Evolutionary conservation across 768 basidiomycete species (phyloP).

Genomic region (Pleurotus djamor): DNA sequence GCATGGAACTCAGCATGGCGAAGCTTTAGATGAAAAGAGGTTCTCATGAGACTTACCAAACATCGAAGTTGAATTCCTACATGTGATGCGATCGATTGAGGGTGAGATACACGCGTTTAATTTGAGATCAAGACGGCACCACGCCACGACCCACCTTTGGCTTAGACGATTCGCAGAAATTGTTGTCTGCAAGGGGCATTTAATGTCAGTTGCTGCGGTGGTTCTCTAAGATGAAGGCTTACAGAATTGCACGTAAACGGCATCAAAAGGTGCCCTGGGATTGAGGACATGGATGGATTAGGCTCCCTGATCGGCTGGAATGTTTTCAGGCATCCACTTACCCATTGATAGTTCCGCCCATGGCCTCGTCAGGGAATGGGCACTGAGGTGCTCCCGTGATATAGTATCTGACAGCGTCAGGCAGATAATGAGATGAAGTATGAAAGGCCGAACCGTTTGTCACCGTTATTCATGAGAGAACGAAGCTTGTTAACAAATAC

Average conservation of each 20-base stretch:
- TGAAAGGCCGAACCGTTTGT: slow-evolving; percentile 39
- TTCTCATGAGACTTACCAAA: slow-evolving; percentile 27
- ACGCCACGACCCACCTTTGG: slow-evolving; percentile 27
- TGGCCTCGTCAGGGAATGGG: slow-evolving; percentile 64
- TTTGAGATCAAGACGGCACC: not conserved
- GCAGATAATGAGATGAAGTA: not conserved
- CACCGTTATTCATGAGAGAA: slow-evolving; percentile 41
- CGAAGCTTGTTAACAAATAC: slow-evolving; percentile 53
- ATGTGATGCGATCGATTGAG: not conserved
- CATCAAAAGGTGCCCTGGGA: slow-evolving; percentile 58
- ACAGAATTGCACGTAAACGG: slow-evolving; percentile 73
- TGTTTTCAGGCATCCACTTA: not conserved
- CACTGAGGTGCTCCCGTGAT: slow-evolving; percentile 64
- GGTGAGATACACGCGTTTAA: slow-evolving; percentile 12
- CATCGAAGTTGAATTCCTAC: slow-evolving; percentile 51
- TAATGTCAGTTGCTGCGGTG: not conserved
- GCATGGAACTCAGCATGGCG: not conserved
- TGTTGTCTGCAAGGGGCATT: slow-evolving; percentile 38
- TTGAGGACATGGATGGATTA: not conserved
- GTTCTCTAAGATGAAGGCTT: slow-evolving; percentile 11
- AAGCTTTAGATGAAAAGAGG: not conserved
- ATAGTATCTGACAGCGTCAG: slow-evolving; percentile 45
- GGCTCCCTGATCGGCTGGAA: not conserved
- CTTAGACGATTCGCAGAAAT: slow-evolving; percentile 47
- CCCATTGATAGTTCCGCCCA: slow-evolving; percentile 54